A percentile compares a stretch with the other conserved stretches of the same genome.
Conservation (phyloP, 2,329 filamentous ascomycete genomes). For the Metarhizium anisopliae region DNA sequence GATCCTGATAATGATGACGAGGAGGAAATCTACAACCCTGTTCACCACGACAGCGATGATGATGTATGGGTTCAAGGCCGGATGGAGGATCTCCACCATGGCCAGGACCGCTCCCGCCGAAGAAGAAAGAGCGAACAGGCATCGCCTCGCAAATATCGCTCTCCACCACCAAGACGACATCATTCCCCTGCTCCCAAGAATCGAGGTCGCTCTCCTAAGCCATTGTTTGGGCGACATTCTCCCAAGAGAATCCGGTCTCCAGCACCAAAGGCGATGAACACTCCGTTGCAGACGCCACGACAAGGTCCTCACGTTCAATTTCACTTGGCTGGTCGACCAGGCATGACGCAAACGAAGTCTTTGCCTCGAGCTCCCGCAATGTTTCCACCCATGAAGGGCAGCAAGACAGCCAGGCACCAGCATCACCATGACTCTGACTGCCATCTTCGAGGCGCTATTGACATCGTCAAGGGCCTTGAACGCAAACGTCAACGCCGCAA, state of each 20-base stretch:
- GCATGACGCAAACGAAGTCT: constrained; percentile 72
- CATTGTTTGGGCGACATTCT: constrained; percentile 57
- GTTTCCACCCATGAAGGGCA: constrained; percentile 46
- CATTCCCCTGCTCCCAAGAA: constrained; percentile 28
- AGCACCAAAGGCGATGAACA: constrained; percentile 39
- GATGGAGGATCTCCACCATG: constrained; percentile 56
- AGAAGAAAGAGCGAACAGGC: constrained; percentile 42
- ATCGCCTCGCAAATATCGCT: constrained; percentile 35
- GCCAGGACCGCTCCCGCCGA: constrained; percentile 40
- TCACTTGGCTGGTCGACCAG: constrained; percentile 46
- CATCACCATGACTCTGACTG: constrained; percentile 32
- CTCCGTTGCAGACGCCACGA: constrained; percentile 30
- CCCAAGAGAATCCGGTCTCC: constrained; percentile 64
- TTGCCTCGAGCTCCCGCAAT: constrained; percentile 70
- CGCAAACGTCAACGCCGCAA: constrained; percentile 86
- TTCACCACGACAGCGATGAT: constrained; percentile 56
- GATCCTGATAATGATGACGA: constrained; percentile 83
- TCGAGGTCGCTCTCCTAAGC: constrained; percentile 30
- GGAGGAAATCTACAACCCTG: constrained; percentile 52
- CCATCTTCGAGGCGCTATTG: constrained; percentile 85
- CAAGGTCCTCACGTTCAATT: constrained; percentile 28
- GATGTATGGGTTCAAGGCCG: constrained; percentile 63
- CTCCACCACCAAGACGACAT: constrained; percentile 28
- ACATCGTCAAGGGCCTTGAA: constrained; percentile 94
- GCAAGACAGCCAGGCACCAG: constrained; percentile 25